phyloP scores from a whole-genome alignment of 257 asterid species.

The Ophiorrhiza pumila region DNA sequence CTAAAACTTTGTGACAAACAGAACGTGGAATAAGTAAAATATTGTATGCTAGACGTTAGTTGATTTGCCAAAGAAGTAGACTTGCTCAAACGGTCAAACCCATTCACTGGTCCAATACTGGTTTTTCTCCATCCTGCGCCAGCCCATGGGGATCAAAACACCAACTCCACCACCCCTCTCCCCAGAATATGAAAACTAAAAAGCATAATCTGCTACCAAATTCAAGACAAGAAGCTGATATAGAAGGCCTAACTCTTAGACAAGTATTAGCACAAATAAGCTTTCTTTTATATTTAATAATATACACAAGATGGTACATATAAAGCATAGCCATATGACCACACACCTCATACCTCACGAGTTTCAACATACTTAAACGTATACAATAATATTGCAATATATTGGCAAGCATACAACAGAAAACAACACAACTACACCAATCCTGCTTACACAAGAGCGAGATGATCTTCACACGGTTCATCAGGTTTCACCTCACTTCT shows the following conservation, averaged over 20 bases:
- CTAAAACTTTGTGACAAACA: too few relatives aligned
- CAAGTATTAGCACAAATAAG: neutral
- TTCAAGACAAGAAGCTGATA: neutral
- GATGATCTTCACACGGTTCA: slow-evolving; percentile 3
- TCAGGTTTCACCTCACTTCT: slow-evolving; percentile 44
- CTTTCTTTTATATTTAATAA: slow-evolving; percentile 17
- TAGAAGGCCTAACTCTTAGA: too few relatives aligned
- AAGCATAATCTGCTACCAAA: too few relatives aligned
- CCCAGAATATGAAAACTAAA: too few relatives aligned
- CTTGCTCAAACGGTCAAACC: too few relatives aligned
- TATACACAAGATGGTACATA: slow-evolving; percentile 22
- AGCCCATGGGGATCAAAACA: too few relatives aligned
- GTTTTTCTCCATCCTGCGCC: too few relatives aligned
- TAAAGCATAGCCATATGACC: slow-evolving; percentile 16
- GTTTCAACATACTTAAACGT: neutral
- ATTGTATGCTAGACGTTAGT: too few relatives aligned
- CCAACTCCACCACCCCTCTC: too few relatives aligned
- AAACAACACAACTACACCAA: slow-evolving; percentile 20
- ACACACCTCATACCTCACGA: slow-evolving; percentile 9
- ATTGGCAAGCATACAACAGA: slow-evolving; percentile 23
- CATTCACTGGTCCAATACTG: too few relatives aligned
- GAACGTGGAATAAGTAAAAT: too few relatives aligned
- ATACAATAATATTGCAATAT: slow-evolving; percentile 20
- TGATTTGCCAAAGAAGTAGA: too few relatives aligned
- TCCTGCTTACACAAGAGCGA: slow-evolving; percentile 24